Evolutionary conservation across 1,139 yeast species (phyloP), one percentile per base, ranked within the genome.

Genomic region (Taphrina sp.): DNA sequence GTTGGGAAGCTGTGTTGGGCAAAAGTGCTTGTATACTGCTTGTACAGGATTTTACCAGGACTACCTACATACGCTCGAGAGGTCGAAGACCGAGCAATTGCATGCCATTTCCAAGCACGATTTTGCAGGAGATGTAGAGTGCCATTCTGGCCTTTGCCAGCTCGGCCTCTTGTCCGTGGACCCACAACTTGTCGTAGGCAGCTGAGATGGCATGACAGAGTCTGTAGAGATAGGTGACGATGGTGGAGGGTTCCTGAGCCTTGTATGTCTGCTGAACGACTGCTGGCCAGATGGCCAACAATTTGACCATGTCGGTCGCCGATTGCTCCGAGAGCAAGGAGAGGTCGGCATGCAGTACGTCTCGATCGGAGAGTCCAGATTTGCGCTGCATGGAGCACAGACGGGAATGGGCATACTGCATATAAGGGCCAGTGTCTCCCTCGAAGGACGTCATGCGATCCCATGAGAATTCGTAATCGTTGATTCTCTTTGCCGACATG

Each of bases 371-470:
- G 56, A 60, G 51, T 14, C 68, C 72, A 23, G 95, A 81, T 65
- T 87, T 89, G 76, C 98, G 85, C 74, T 88, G 92, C 66, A 92
- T 90, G 2, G 97, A 90, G 74, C 94, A 81, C 70, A 92, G 81
- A 73, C 99, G 87, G 39, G 98, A 89, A 74, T 92, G 99, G 49
- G 99, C 98, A 69, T 92, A 92, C 74, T 92, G 98, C 71, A 92
- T 79, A 75, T 94, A 92, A 61, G 99, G 98, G 69, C 99, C 99
- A 60, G 99, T 92, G 72, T 92, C 99, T 73, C 99, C 99, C 77
- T 92, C 99, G 64, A 94, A 90, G 4, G 96, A 88, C 52, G 87
- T 79, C 97, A 92, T 92, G 76, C 99, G 86, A 67, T 86, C 90
- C 99, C 98, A 92, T 73, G 89, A 87, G 74, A 94, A 94, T 66